A percentile compares a stretch with the other conserved stretches of the same genome.
phyloP scores from a whole-genome alignment of 176 grass and related monocot species.

The Aegilops umbellulata region DNA sequence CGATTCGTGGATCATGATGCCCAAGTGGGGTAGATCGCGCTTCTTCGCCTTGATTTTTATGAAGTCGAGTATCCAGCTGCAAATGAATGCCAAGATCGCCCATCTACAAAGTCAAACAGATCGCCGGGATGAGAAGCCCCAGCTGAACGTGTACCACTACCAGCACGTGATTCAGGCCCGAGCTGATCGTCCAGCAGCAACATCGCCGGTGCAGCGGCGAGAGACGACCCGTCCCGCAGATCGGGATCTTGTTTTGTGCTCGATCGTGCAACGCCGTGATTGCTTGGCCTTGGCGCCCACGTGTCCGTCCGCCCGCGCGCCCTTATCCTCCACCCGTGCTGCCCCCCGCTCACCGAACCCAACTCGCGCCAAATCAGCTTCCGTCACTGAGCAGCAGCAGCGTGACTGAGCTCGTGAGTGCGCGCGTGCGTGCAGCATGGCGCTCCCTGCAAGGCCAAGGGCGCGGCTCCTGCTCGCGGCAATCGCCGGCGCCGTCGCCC shows the following conservation, averaged over 20 bases:
- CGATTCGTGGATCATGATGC: neutral
- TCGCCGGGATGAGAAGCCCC: neutral
- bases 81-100: neutral
- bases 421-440: neutral
- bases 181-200: neutral
- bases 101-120: neutral
- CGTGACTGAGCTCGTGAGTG: neutral
- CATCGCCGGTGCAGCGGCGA: neutral
- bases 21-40: neutral
- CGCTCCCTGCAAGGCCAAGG: neutral
- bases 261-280: neutral
- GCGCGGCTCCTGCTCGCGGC: constrained; percentile 21
- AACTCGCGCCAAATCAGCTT: neutral
- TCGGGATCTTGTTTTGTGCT: neutral
- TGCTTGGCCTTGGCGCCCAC: neutral
- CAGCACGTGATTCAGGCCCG: neutral
- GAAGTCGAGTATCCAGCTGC: neutral
- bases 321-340: neutral
- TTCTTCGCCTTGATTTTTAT: neutral
- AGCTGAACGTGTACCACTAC: neutral
- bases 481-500: neutral
- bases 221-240: neutral
- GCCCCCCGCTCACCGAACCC: neutral
- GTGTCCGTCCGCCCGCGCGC: neutral
- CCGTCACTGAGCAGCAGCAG: neutral